Evolutionary conservation across 108 stramenopile species (phyloP).

Genomic region (Parmales sp.): DNA sequence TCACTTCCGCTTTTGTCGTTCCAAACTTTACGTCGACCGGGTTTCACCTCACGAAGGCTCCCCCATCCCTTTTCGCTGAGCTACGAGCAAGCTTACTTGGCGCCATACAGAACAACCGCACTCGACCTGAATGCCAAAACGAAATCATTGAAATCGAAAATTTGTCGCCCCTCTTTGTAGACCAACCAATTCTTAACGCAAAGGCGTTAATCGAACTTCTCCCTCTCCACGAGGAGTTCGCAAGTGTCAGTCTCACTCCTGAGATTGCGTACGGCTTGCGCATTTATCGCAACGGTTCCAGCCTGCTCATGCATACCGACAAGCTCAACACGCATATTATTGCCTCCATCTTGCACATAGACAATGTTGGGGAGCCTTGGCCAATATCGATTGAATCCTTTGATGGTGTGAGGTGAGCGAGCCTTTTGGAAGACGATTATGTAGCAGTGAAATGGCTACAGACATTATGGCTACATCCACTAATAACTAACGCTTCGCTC

Average conservation of each 20-base stretch:
- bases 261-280: constrained; percentile 60
- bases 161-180: neutral
- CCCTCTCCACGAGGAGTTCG: constrained; percentile 39
- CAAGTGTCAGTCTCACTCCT: constrained; percentile 39
- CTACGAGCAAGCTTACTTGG: constrained; percentile 13
- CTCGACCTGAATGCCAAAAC: constrained; percentile 6
- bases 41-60: constrained; percentile 53
- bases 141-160: neutral
- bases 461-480: too few relatives aligned
- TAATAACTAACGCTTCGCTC: constrained; percentile 19
- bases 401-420: constrained; percentile 36
- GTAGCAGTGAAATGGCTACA: too few relatives aligned
- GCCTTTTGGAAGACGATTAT: too few relatives aligned
- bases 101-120: constrained; percentile 7
- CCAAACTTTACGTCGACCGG: constrained; percentile 63
- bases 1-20: constrained; percentile 30
- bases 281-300: constrained; percentile 59
- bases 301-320: constrained; percentile 67
- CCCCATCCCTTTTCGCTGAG: constrained; percentile 41
- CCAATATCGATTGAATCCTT: constrained; percentile 51
- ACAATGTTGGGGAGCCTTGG: constrained; percentile 28
- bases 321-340: constrained; percentile 65
- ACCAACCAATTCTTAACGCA: neutral
- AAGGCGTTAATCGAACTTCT: neutral
- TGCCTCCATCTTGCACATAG: constrained; percentile 70